Base-by-base conservation (phyloP, 1,139 yeast species). In the Blastobotrys arbuscula region DNA sequence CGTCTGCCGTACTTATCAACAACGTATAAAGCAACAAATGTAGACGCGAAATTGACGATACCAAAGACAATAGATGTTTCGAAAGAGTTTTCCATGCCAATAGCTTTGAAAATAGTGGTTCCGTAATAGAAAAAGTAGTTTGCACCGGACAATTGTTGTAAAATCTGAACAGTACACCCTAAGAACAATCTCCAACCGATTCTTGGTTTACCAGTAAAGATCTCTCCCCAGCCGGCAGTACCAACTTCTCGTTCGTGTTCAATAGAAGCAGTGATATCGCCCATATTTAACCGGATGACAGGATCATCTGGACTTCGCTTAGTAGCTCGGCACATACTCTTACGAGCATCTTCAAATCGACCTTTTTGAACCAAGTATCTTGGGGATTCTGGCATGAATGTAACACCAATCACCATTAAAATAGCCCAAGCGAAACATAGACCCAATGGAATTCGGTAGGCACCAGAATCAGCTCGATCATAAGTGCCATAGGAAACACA, bases 61-160 rank as follows among this genome's bases (percentile, higher is more conserved):
- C 94, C 94, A 48, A 85, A 73, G 54, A 85, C 74, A 57, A 87
- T 84, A 24, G 92, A 76, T 15, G 94, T 83, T 66, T 82, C 75
- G 69, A 81, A 86, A 38, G 94, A 78, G 66, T 48, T 68, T 57
- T 45, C 53, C 65, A 84, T 69, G 59, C 94, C 94, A 57, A 84
- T 86, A 57, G 90, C 82, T 61, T 78, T 69, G 78, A 84, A 84
- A 63, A 84, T 76, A 48, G 85, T 78, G 53, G 90, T 83, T 67
- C 89, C 88, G 59, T 83, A 84, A 73, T 83, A 84, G 76, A 84
- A 84, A 72, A 84, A 83, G 68, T 83, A 84, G 72, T 84, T 84
- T 65, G 80, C 77, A 28, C 53, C 53, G 13, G 53, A 47, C 24
- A 47, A 40, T 34, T 51, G 53, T 33, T 50, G 53, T 16, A 45